These are phyloP conservation scores for Trichoderma oligosporum DNA, from an alignment of 2,329 filamentous ascomycete species.

Conservation along the genomic window DNA sequence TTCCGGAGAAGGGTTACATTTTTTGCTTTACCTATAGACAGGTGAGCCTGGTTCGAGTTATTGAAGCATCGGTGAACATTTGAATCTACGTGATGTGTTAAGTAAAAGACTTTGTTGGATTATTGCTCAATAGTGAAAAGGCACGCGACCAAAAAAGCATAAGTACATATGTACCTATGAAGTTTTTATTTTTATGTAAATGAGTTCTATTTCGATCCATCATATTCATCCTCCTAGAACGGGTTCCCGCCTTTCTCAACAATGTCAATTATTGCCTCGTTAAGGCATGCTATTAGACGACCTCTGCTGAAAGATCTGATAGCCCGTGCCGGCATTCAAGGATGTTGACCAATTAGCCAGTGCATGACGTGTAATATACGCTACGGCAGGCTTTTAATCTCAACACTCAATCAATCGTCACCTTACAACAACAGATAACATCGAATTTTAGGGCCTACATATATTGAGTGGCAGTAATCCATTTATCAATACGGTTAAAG, in stretches of 20 bases:
- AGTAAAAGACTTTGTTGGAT: too few species aligned
- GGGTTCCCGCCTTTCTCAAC: neutral
- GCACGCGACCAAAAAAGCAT: neutral
- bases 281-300: neutral
- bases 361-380: neutral
- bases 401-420: neutral
- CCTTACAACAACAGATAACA: neutral
- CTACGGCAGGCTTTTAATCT: neutral
- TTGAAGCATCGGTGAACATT: neutral
- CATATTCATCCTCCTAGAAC: neutral
- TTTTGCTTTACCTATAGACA: too few species aligned
- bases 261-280: too few species aligned
- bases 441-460: neutral
- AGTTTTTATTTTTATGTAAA: too few species aligned
- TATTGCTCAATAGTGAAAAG: neutral
- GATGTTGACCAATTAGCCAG: neutral
- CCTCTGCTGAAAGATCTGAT: slow-evolving; percentile 2
- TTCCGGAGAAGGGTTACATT: slow-evolving; percentile 21
- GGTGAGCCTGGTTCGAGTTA: too few species aligned
- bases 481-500: neutral
- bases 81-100: too few species aligned
- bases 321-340: neutral
- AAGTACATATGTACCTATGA: too few species aligned
- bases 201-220: too few species aligned
- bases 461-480: neutral